A percentile compares a stretch with the other conserved stretches of the same genome.
phyloP scores from a whole-genome alignment of 1,284 basidiomycete species.

The Cutaneotrichosporon sp. region DNA sequence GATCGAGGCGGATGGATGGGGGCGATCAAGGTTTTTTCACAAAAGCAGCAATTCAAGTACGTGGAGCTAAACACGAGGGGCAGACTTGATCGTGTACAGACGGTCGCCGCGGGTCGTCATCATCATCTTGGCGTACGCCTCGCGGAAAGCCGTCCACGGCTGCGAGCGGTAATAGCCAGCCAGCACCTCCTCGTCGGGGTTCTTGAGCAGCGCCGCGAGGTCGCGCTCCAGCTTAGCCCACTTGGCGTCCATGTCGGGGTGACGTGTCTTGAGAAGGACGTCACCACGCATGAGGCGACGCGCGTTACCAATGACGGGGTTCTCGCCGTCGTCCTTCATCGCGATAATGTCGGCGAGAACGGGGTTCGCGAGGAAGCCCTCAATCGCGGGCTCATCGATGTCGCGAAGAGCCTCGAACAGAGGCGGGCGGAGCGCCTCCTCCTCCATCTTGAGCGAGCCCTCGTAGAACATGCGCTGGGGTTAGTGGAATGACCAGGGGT shows the following conservation, averaged over 20 bases:
- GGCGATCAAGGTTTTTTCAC: neutral
- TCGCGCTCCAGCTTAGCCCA: conserved; percentile 1
- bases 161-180: conserved; percentile 2
- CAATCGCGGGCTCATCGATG: neutral
- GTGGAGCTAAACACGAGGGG: neutral
- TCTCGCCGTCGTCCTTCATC: neutral
- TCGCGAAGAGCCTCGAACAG: conserved; percentile 2
- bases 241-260: neutral
- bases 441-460: neutral
- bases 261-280: neutral
- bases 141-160: neutral
- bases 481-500: neutral
- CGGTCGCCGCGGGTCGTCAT: neutral
- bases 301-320: neutral
- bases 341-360: neutral
- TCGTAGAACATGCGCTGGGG: conserved; percentile 4
- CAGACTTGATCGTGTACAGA: conserved; percentile 1
- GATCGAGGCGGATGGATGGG: no score
- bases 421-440: neutral
- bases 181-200: neutral
- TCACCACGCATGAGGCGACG: conserved; percentile 3
- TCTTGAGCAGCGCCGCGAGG: neutral
- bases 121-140: conserved; percentile 5
- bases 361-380: neutral
- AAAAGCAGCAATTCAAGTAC: neutral